A percentile compares a stretch with the other conserved stretches of the same genome.
Evolutionary conservation across 1,284 basidiomycete species (phyloP).

Genomic region (Rhodotorula sp.): DNA sequence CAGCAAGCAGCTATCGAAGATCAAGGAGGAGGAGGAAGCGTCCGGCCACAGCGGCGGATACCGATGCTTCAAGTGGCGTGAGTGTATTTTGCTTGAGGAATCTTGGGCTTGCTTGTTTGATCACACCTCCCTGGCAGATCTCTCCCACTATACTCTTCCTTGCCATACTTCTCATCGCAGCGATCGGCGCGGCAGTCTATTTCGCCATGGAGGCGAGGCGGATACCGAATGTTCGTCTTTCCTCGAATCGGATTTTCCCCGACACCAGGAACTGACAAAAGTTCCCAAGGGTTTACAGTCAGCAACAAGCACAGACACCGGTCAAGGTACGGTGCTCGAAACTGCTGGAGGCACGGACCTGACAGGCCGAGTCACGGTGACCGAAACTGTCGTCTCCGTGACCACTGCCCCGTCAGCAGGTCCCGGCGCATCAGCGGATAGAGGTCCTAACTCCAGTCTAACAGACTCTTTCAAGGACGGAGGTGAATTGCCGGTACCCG

Average conservation of each 20-base stretch:
- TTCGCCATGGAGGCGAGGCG: not conserved
- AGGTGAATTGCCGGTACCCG: too few relatives aligned
- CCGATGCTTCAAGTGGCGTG: not conserved
- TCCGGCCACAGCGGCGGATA: not conserved
- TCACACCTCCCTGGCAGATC: not conserved
- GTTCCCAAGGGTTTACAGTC: not conserved
- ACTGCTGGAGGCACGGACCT: not conserved
- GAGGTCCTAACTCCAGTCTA: not conserved
- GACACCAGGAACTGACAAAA: not conserved
- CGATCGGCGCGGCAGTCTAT: not conserved
- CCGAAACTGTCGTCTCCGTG: not conserved
- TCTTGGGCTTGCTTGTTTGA: accelerated
- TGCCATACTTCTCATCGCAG: not conserved
- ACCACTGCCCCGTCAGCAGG: not conserved
- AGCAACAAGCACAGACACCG: not conserved
- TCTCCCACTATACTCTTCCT: not conserved
- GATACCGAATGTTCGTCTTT: not conserved
- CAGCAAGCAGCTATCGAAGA: not conserved
- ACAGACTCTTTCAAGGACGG: not conserved
- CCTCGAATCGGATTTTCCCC: not conserved
- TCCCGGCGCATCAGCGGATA: not conserved
- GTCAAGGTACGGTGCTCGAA: not conserved
- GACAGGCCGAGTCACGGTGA: not conserved
- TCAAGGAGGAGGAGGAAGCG: not conserved
- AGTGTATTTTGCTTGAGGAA: not conserved